A percentile compares a stretch with the other conserved stretches of the same genome.
Evolutionary conservation across 768 basidiomycete genomes (phyloP).

Genomic region (Rhizopogon rudus): DNA sequence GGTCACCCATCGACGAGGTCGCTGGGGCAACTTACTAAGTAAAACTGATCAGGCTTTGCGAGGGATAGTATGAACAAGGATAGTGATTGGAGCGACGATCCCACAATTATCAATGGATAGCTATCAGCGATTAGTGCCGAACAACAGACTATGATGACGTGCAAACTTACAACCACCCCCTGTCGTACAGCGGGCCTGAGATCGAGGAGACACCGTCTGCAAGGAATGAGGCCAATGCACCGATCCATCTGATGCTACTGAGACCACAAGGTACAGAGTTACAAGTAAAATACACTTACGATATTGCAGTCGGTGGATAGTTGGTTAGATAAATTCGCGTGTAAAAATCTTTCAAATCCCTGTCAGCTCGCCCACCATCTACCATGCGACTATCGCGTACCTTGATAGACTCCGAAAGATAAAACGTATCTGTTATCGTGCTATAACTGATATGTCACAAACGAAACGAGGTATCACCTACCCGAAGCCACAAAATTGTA

Average conservation of each 20-base stretch:
- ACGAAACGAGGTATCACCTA: neutral
- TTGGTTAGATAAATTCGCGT: slow-evolving; percentile 25
- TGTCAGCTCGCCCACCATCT: slow-evolving; percentile 2
- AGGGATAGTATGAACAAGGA: slow-evolving; percentile 26
- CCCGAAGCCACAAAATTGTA: slow-evolving; percentile 25
- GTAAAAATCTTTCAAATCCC: slow-evolving; percentile 24
- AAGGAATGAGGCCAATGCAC: slow-evolving; percentile 38
- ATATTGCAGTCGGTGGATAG: slow-evolving; percentile 21
- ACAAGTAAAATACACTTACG: slow-evolving; percentile 12
- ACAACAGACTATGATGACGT: slow-evolving; percentile 1
- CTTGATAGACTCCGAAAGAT: slow-evolving; percentile 32
- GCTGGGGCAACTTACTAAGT: slow-evolving; percentile 14
- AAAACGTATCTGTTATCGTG: slow-evolving; percentile 13
- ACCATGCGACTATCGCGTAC: neutral
- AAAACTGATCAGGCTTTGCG: slow-evolving; percentile 18
- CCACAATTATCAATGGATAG: slow-evolving; percentile 8
- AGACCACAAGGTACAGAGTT: slow-evolving; percentile 22
- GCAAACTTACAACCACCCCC: slow-evolving; percentile 36
- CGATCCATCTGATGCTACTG: slow-evolving; percentile 26
- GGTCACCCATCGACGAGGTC: neutral
- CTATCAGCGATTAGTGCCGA: slow-evolving; percentile 10
- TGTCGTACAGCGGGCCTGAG: slow-evolving; percentile 38
- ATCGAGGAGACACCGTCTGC: slow-evolving; percentile 32
- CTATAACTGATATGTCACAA: neutral
- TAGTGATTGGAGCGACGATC: slow-evolving; percentile 10